phyloP scores from a whole-genome alignment of 768 basidiomycete species.

The Boletus barrowsii region DNA sequence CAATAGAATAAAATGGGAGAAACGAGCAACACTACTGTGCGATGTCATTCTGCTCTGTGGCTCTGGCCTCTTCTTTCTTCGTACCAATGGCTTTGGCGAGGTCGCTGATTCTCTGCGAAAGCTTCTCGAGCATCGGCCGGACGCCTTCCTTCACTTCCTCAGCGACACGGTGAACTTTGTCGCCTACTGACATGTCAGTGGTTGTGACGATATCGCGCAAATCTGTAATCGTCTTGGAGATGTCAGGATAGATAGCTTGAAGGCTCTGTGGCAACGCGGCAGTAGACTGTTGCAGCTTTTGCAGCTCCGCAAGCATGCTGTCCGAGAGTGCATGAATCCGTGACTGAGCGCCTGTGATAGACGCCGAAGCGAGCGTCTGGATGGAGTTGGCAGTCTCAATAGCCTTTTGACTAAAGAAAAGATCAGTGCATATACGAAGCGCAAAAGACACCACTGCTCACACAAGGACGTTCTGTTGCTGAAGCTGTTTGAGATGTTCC shows the following conservation, averaged over 20 bases:
- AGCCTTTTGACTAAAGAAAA: constrained; percentile 55
- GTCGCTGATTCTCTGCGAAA: constrained; percentile 39
- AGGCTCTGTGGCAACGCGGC: constrained; percentile 56
- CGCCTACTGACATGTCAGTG: constrained; percentile 55
- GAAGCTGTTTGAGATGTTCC: constrained; percentile 70
- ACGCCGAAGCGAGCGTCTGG: constrained; percentile 55
- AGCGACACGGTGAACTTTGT: constrained; percentile 57
- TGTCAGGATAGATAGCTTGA: constrained; percentile 54
- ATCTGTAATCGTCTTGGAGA: constrained; percentile 52
- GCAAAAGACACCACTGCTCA: constrained; percentile 34
- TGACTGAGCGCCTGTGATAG: constrained; percentile 50
- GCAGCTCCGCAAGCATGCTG: constrained; percentile 63
- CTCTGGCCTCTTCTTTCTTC: constrained; percentile 27
- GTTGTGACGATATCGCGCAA: constrained; percentile 50
- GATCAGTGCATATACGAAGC: constrained; percentile 6
- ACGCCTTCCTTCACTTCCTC: constrained; percentile 61
- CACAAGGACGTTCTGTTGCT: constrained; percentile 63
- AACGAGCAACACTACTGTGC: constrained; percentile 10
- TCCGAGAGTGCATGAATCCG: constrained; percentile 61
- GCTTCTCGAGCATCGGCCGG: constrained; percentile 55
- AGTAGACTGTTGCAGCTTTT: constrained; percentile 62
- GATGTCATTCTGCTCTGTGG: constrained; percentile 6
- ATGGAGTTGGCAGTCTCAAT: constrained; percentile 65
- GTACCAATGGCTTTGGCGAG: constrained; percentile 23
- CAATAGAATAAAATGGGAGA: constrained; percentile 8